These are phyloP conservation scores for Nakazawaea wyomingensis DNA, from an alignment of 805 yeast genomes.

Conservation along the genomic window DNA sequence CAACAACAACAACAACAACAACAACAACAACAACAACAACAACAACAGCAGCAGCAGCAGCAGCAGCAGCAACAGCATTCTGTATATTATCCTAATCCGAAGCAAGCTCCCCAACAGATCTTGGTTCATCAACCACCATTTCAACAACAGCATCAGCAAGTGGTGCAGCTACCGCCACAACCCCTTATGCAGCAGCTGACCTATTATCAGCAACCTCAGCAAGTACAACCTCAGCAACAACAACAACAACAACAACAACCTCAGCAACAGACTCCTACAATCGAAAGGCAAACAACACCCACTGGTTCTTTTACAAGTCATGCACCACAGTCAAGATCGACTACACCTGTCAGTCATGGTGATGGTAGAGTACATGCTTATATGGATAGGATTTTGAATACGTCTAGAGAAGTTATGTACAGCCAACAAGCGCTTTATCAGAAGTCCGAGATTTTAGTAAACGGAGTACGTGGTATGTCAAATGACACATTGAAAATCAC, in stretches of 20 bases:
- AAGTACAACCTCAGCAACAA: slow-evolving; percentile 1
- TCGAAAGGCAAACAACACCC: slow-evolving; percentile 12
- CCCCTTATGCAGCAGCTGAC: neutral
- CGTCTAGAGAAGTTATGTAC: slow-evolving; percentile 5
- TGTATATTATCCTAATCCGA: no score
- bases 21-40: slow-evolving; percentile 11
- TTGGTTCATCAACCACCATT: slow-evolving; percentile 18
- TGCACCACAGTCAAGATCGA: neutral
- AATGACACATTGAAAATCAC: slow-evolving; percentile 1
- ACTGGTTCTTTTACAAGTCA: slow-evolving; percentile 1
- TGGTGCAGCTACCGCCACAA: slow-evolving; percentile 5
- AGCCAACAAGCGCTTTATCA: slow-evolving; percentile 13
- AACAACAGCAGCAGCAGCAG: neutral
- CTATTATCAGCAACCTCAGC: no score
- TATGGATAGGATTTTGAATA: slow-evolving; percentile 1
- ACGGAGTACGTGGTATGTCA: slow-evolving; percentile 1
- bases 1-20: slow-evolving; percentile 18
- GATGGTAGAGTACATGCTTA: slow-evolving; percentile 1
- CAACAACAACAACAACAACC: slow-evolving; percentile 8
- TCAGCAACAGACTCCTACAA: slow-evolving; percentile 14
- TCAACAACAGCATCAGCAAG: slow-evolving; percentile 16
- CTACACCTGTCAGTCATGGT: slow-evolving; percentile 2
- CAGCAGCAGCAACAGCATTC: slow-evolving; percentile 4
- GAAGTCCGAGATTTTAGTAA: slow-evolving; percentile 16
- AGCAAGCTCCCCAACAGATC: no score